Percentiles rank a stretch among this genome's conserved stretches.
These are phyloP conservation scores for Echria macrotheca DNA, from an alignment of 495 filamentous ascomycete species.

Conservation along the genomic window DNA sequence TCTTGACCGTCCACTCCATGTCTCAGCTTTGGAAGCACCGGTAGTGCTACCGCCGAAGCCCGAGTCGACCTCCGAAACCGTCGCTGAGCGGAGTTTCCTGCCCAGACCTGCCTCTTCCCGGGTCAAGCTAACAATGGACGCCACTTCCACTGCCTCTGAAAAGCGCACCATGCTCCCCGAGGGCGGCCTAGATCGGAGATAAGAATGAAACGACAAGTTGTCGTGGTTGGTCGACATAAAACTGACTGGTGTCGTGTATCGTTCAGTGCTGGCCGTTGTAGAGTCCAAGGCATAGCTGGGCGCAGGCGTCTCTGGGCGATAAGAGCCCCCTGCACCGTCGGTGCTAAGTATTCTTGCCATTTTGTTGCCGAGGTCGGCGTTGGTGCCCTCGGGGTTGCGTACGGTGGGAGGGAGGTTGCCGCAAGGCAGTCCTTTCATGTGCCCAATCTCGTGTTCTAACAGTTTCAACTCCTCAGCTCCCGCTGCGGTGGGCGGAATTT, in stretches of 20 bases:
- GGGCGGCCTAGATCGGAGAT: slow-evolving; percentile 12
- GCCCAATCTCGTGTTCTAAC: slow-evolving; percentile 29
- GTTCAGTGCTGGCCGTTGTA: slow-evolving; percentile 15
- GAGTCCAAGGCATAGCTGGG: slow-evolving; percentile 9
- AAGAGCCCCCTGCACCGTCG: slow-evolving; percentile 5
- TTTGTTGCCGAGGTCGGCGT: slow-evolving; percentile 11
- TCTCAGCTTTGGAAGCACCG: slow-evolving; percentile 3
- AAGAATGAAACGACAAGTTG: slow-evolving; percentile 23
- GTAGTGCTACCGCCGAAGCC: not conserved
- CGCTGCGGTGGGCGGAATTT: slow-evolving; percentile 26
- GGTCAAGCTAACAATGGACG: slow-evolving; percentile 1
- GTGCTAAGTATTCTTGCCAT: slow-evolving; percentile 17
- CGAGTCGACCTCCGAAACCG: not conserved
- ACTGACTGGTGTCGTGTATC: slow-evolving; percentile 19
- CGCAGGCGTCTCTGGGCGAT: not conserved
- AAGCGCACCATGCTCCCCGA: slow-evolving; percentile 2
- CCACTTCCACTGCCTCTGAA: not conserved
- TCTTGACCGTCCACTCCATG: slow-evolving; percentile 8
- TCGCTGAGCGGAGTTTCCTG: not conserved
- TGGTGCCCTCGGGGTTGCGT: slow-evolving; percentile 2
- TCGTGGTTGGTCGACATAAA: slow-evolving; percentile 14
- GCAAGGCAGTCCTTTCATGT: slow-evolving; percentile 19
- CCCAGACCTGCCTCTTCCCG: slow-evolving; percentile 11
- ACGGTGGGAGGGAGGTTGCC: not conserved
- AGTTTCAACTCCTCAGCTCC: slow-evolving; percentile 28